Evolutionary conservation across 208 protist species (phyloP).

Genomic region (Trypanosoma caninum): DNA sequence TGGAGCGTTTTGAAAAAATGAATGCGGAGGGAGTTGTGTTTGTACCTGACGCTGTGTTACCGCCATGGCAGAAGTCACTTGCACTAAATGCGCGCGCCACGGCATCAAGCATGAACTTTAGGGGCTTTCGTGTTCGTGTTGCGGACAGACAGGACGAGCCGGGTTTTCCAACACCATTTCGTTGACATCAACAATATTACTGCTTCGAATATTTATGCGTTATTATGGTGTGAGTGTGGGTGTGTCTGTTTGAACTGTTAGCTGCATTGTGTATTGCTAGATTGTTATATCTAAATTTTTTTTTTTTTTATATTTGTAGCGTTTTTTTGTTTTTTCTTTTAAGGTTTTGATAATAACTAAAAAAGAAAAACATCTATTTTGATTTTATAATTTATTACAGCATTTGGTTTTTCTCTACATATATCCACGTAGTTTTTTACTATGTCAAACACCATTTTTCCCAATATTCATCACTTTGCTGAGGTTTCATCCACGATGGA

Average conservation of each 20-base stretch:
- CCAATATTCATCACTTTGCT: slow-evolving; percentile 38
- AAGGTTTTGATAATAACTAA: background rate
- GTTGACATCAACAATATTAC: slow-evolving; percentile 22
- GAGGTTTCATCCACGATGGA: slow-evolving; percentile 65
- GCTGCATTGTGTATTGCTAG: no score
- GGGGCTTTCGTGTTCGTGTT: slow-evolving; percentile 68
- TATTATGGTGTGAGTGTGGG: background rate
- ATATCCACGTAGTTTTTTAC: background rate
- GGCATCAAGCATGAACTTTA: slow-evolving; percentile 51
- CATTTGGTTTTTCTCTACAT: background rate
- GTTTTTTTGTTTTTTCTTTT: slow-evolving; percentile 12
- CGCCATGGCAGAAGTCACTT: slow-evolving; percentile 72
- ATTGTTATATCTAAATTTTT: background rate
- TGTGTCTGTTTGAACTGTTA: no score
- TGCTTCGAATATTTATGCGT: background rate
- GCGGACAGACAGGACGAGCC: slow-evolving; percentile 77
- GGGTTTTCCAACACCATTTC: slow-evolving; percentile 83
- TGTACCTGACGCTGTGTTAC: slow-evolving; percentile 63
- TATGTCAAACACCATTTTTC: slow-evolving; percentile 1
- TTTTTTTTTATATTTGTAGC: background rate
- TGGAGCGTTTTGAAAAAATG: slow-evolving; percentile 57
- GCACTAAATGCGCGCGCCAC: slow-evolving; percentile 30
- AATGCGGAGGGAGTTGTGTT: slow-evolving; percentile 75
- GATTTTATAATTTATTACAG: background rate
- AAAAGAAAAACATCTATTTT: background rate